phyloP scores from a whole-genome alignment of 495 filamentous ascomycete genomes.

The Aspergillus affinis region DNA sequence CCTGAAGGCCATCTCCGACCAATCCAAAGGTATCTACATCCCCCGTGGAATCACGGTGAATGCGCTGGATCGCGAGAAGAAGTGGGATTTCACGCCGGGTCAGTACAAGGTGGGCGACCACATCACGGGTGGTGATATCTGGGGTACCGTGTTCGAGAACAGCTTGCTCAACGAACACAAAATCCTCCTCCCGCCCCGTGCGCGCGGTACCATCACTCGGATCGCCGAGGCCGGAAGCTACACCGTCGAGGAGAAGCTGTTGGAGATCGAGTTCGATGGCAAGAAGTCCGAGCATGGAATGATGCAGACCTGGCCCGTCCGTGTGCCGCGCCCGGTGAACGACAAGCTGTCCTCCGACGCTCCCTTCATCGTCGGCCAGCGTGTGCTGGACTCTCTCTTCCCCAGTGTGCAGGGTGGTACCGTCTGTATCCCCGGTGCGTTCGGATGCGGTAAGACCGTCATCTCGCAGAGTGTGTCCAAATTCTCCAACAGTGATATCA shows the following conservation, averaged over 20 bases:
- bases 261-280: slow-evolving; percentile 96
- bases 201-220: slow-evolving; percentile 84
- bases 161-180: slow-evolving; percentile 92
- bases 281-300: slow-evolving; percentile 89
- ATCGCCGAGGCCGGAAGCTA: slow-evolving; percentile 88
- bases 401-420: slow-evolving; percentile 96
- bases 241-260: slow-evolving; percentile 88
- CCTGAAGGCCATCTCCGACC: slow-evolving; percentile 74
- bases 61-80: slow-evolving; percentile 79
- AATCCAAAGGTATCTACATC: slow-evolving; percentile 89
- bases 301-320: slow-evolving; percentile 99
- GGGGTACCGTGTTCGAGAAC: slow-evolving; percentile 94
- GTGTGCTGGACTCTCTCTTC: slow-evolving; percentile 96
- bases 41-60: slow-evolving; percentile 91
- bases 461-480: slow-evolving; percentile 98
- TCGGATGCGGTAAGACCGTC: slow-evolving; percentile 99
- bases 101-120: slow-evolving; percentile 91
- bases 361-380: slow-evolving; percentile 93
- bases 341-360: slow-evolving; percentile 86
- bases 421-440: slow-evolving; percentile 96
- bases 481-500: slow-evolving; percentile 99
- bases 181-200: slow-evolving; percentile 89
- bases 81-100: slow-evolving; percentile 91
- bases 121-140: slow-evolving; percentile 93
- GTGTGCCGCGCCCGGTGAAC: slow-evolving; percentile 84